Percentiles rank a stretch among this genome's conserved stretches.
Evolutionary conservation across 441 rosid genomes (phyloP).

Genomic region (Sinapis alba): DNA sequence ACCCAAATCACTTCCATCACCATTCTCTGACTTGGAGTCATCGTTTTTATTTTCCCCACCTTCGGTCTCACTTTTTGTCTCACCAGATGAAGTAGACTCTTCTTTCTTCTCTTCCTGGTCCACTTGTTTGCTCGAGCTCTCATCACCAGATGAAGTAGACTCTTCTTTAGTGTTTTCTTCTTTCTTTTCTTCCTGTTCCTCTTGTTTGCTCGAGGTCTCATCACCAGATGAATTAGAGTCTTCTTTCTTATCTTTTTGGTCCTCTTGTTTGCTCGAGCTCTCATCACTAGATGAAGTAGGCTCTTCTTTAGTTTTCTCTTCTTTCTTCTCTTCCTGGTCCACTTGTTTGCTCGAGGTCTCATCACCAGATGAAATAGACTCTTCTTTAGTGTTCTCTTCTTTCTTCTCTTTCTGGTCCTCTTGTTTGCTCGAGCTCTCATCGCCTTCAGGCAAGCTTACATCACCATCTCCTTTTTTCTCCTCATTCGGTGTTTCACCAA

Average conservation of each 20-base stretch:
- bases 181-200: conserved; percentile 49
- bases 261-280: not conserved
- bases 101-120: conserved; percentile 49
- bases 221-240: conserved; percentile 43
- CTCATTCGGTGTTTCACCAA: conserved; percentile 59
- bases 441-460: conserved; percentile 37
- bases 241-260: conserved; percentile 3
- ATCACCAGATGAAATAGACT: conserved; percentile 41
- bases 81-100: conserved; percentile 44
- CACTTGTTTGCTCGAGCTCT: conserved; percentile 20
- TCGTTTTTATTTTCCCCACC: conserved; percentile 38
- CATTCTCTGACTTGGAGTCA: conserved; percentile 42
- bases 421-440: not conserved
- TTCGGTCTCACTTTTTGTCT: conserved; percentile 33
- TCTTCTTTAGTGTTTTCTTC: conserved; percentile 42
- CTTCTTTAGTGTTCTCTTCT: conserved; percentile 43
- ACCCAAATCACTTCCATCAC: conserved; percentile 29
- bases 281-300: conserved; percentile 41
- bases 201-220: conserved; percentile 17
- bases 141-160: conserved; percentile 40
- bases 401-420: conserved; percentile 51
- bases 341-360: conserved; percentile 22
- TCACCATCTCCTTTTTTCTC: conserved; percentile 55
- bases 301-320: conserved; percentile 42
- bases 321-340: conserved; percentile 48